Percentiles rank a stretch among this genome's conserved stretches.
phyloP scores from a whole-genome alignment of 1,284 basidiomycete species.

The Microbotryum saponariae region DNA sequence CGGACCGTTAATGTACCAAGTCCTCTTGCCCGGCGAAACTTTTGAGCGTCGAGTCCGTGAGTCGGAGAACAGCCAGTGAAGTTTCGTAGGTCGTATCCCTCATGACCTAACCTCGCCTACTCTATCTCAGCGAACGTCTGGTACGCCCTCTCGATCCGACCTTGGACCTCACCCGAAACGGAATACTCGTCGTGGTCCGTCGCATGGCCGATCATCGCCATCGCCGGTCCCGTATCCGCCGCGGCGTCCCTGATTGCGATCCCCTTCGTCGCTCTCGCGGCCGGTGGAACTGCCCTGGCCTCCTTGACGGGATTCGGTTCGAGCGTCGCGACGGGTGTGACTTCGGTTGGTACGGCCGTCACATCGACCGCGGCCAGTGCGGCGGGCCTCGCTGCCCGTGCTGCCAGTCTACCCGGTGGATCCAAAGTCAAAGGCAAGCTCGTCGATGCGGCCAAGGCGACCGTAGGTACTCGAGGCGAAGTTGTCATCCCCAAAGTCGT shows the following conservation, averaged over 20 bases:
- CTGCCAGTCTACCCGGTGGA: conserved; percentile 18
- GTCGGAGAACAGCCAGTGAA: not conserved
- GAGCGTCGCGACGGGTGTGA: conserved; percentile 6
- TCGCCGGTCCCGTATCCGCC: conserved; percentile 23
- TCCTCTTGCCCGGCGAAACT: conserved; percentile 19
- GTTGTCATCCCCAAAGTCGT: conserved; percentile 11
- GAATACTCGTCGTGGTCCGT: conserved; percentile 21
- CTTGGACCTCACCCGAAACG: conserved; percentile 15
- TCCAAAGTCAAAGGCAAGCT: conserved; percentile 16
- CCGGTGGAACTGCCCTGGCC: conserved; percentile 26
- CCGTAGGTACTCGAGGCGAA: conserved; percentile 14
- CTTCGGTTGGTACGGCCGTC: conserved; percentile 1
- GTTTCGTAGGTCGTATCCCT: not conserved
- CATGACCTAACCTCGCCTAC: not conserved
- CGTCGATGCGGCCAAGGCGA: conserved; percentile 24
- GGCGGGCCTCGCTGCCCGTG: conserved; percentile 15
- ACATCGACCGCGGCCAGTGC: conserved; percentile 4
- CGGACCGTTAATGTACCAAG: conserved; percentile 24
- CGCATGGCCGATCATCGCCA: conserved; percentile 28
- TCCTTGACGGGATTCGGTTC: conserved; percentile 20
- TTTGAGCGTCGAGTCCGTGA: conserved; percentile 28
- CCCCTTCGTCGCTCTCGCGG: conserved; percentile 24
- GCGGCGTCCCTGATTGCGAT: conserved; percentile 23
- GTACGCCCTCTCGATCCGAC: conserved; percentile 24
- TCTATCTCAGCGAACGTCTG: conserved; percentile 16